These are phyloP conservation scores for Sarocladium strictum DNA, from an alignment of 2,329 filamentous ascomycete species.

Conservation along the genomic window DNA sequence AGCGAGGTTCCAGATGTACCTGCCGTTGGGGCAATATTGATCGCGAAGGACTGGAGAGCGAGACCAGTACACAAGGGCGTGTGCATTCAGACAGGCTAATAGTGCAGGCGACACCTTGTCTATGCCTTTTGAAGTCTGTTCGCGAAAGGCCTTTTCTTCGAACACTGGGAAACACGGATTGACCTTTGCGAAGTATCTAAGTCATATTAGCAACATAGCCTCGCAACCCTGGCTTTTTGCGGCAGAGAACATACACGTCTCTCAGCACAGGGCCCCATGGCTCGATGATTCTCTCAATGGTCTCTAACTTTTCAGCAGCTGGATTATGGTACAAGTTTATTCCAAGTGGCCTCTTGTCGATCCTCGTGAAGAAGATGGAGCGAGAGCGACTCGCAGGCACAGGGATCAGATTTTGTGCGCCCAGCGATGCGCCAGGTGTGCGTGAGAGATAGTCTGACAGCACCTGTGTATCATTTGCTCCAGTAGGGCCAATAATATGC, in stretches of 20 bases:
- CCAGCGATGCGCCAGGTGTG: constrained; percentile 22
- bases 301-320: constrained; percentile 42
- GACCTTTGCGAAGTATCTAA: constrained; percentile 47
- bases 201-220: background rate
- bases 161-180: constrained; percentile 24
- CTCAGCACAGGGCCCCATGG: constrained; percentile 46
- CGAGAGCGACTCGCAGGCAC: constrained; percentile 24
- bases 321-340: constrained; percentile 29
- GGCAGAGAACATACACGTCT: constrained; percentile 31
- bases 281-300: constrained; percentile 53
- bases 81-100: constrained; percentile 51
- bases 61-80: constrained; percentile 52
- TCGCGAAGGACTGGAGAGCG: constrained; percentile 35
- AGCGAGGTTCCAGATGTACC: constrained; percentile 58
- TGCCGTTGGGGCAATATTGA: constrained; percentile 48
- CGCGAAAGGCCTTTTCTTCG: constrained; percentile 41
- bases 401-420: constrained; percentile 24
- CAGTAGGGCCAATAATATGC: constrained; percentile 54
- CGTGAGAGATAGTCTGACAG: constrained; percentile 49
- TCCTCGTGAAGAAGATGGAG: constrained; percentile 40
- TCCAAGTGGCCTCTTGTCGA: constrained; percentile 40
- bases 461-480: constrained; percentile 54
- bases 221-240: background rate
- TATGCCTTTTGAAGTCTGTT: constrained; percentile 37
- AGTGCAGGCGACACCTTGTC: constrained; percentile 49